phyloP scores from a whole-genome alignment of 805 yeast species.

The Lipomyces chichibuensis region DNA sequence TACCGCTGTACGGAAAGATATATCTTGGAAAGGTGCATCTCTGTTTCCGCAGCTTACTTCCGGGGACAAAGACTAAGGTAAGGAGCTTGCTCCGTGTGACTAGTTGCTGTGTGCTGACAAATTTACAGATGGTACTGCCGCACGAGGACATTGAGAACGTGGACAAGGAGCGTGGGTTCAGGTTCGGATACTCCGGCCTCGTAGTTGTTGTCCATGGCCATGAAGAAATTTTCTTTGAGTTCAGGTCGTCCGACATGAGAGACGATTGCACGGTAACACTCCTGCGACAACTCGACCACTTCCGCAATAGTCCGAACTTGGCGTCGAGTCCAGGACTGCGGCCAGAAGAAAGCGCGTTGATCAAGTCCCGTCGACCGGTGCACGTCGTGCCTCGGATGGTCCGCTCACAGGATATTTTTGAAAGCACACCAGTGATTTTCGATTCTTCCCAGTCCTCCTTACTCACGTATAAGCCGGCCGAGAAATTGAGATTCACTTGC shows the following conservation, averaged over 20 bases:
- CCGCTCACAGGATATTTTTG: slow-evolving; percentile 1
- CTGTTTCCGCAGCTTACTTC: slow-evolving; percentile 80
- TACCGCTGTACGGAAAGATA: slow-evolving; percentile 82
- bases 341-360: slow-evolving; percentile 11
- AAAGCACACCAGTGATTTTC: slow-evolving; percentile 24
- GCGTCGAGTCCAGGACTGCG: neutral
- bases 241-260: slow-evolving; percentile 62
- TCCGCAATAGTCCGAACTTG: neutral
- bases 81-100: neutral
- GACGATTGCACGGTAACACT: slow-evolving; percentile 68
- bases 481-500: slow-evolving; percentile 62
- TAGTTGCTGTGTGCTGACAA: neutral
- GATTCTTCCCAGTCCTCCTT: slow-evolving; percentile 45
- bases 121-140: slow-evolving; percentile 69
- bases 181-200: slow-evolving; percentile 70
- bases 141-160: slow-evolving; percentile 70
- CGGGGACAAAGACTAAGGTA: slow-evolving; percentile 67
- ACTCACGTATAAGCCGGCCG: slow-evolving; percentile 50
- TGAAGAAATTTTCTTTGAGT: slow-evolving; percentile 78
- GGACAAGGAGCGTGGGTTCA: slow-evolving; percentile 65
- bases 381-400: slow-evolving; percentile 2
- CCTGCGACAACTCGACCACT: slow-evolving; percentile 53
- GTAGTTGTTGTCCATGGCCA: slow-evolving; percentile 71
- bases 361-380: slow-evolving; percentile 1
- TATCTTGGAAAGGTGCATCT: slow-evolving; percentile 68